A percentile compares a stretch with the other conserved stretches of the same genome.
Evolutionary conservation across 331 rosid species (phyloP).

Genomic region (Rhamnella rubrinervis): DNA sequence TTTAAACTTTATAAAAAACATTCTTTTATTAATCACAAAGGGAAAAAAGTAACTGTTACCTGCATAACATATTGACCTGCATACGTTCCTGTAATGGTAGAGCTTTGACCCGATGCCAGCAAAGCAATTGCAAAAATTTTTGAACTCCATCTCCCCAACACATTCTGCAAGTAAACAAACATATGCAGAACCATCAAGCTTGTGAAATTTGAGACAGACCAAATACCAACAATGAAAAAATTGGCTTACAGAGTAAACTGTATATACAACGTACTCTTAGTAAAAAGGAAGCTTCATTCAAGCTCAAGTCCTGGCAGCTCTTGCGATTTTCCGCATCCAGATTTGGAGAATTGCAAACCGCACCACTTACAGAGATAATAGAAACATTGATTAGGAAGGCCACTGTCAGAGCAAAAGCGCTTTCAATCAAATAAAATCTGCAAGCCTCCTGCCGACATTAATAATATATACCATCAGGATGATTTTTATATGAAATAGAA

Average conservation of each 20-base stretch:
- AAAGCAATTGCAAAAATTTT: constrained; percentile 84
- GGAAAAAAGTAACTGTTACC: constrained; percentile 40
- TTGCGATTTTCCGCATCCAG: constrained; percentile 61
- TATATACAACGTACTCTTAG: constrained; percentile 54
- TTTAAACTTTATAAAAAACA: too few relatives aligned
- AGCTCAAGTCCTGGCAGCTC: constrained; percentile 79
- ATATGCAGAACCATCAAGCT: constrained; percentile 11
- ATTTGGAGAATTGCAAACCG: constrained; percentile 72
- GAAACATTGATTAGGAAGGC: constrained; percentile 88
- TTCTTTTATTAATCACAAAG: neutral
- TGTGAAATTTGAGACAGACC: neutral
- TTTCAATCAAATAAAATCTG: constrained; percentile 84
- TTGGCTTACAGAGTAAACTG: neutral
- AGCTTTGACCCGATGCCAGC: constrained; percentile 95
- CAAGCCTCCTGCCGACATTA: constrained; percentile 75
- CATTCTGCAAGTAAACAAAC: constrained; percentile 57
- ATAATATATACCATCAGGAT: neutral
- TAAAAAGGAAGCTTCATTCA: constrained; percentile 87
- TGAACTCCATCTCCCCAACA: constrained; percentile 93
- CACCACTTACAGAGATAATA: constrained; percentile 88
- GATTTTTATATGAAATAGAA: neutral
- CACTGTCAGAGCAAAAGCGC: constrained; percentile 85
- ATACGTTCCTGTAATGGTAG: constrained; percentile 94
- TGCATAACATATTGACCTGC: constrained; percentile 98
- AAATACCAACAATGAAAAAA: neutral